Evolutionary conservation across 1,284 basidiomycete species (phyloP).

Genomic region (Phaffia rhodozyma): DNA sequence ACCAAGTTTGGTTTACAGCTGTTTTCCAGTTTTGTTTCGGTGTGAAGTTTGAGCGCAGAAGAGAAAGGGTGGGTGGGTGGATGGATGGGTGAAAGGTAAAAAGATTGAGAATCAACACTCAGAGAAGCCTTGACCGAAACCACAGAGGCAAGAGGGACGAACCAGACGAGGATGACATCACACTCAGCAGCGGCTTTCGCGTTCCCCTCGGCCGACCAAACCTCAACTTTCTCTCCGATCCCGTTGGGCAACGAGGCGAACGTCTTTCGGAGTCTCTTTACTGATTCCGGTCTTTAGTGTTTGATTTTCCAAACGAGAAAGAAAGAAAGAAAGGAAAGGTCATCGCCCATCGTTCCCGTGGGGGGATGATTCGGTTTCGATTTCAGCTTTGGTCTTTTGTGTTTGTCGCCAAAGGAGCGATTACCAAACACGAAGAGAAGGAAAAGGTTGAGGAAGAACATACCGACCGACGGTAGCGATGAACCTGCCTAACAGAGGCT

Average conservation of each 20-base stretch:
- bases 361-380: too few relatives aligned
- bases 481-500: slow-evolving; percentile 61
- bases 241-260: slow-evolving; percentile 48
- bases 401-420: too few relatives aligned
- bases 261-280: slow-evolving; percentile 51
- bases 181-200: slow-evolving; percentile 57
- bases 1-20: slow-evolving; percentile 86
- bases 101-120: too few relatives aligned
- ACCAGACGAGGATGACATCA: slow-evolving; percentile 84
- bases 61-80: too few relatives aligned
- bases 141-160: slow-evolving; percentile 25
- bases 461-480: slow-evolving; percentile 73
- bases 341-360: too few relatives aligned
- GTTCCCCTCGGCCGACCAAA: slow-evolving; percentile 55
- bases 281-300: slow-evolving; percentile 46
- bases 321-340: not conserved
- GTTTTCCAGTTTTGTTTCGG: slow-evolving; percentile 15
- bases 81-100: too few relatives aligned
- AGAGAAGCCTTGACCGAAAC: not conserved
- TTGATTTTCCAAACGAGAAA: too few relatives aligned
- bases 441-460: slow-evolving; percentile 22
- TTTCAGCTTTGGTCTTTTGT: too few relatives aligned
- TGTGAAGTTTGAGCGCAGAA: not conserved
- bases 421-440: not conserved
- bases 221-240: slow-evolving; percentile 53